Percentiles rank a stretch among this genome's conserved stretches.
Evolutionary conservation across 208 protist genomes (phyloP).

Genomic region (Naegleria gruberi): DNA sequence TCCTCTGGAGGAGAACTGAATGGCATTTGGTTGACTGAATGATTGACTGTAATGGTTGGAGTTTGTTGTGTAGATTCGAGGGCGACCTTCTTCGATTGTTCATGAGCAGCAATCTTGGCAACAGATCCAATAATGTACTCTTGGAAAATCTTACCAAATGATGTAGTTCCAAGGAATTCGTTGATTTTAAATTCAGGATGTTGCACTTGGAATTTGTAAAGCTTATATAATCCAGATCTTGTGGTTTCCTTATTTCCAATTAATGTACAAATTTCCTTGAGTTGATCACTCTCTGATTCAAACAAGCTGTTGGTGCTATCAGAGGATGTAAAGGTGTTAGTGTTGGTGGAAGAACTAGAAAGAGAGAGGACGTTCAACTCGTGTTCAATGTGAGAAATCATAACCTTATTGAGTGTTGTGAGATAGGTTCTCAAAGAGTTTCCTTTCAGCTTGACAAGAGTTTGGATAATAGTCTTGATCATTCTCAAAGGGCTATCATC

Average conservation of each 20-base stretch:
- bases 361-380: background rate
- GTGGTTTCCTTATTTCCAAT: conserved; percentile 3
- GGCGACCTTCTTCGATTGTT: background rate
- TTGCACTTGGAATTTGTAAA: background rate
- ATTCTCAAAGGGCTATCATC: conserved; percentile 70
- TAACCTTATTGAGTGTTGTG: conserved; percentile 18
- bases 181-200: background rate
- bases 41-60: background rate
- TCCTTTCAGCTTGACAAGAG: conserved; percentile 35
- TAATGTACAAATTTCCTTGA: background rate
- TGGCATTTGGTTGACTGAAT: too few species aligned
- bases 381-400: conserved; percentile 34
- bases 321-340: background rate
- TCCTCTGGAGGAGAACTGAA: background rate
- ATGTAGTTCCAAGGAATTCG: background rate
- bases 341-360: background rate
- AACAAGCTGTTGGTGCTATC: background rate
- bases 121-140: conserved; percentile 27
- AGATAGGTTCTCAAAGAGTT: background rate
- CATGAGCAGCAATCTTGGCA: background rate
- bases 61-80: background rate
- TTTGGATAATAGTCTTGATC: conserved; percentile 72
- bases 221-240: background rate
- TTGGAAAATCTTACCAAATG: conserved; percentile 31
- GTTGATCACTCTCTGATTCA: background rate